Evolutionary conservation across 2,329 filamentous ascomycete genomes (phyloP).

Genomic region (Colletotrichum chrysophilum): DNA sequence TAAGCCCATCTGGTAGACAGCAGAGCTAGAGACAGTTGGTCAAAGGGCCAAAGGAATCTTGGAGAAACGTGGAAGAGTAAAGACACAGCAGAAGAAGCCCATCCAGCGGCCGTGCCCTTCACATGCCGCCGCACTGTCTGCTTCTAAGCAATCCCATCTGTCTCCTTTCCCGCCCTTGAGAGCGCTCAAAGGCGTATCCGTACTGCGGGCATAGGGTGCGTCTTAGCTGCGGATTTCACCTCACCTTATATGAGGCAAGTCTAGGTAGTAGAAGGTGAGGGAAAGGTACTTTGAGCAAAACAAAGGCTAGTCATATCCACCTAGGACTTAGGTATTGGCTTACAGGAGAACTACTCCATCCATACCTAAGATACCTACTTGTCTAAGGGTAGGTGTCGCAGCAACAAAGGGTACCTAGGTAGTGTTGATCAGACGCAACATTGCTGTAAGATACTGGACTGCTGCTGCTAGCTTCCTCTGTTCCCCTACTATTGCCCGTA

Average conservation of each 20-base stretch:
- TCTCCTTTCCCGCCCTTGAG: not conserved
- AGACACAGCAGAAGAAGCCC: not conserved
- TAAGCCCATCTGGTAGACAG: not conserved
- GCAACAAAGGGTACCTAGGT: not conserved
- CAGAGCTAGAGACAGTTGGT: not conserved
- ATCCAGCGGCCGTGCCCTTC: not conserved
- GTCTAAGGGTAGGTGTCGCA: not conserved
- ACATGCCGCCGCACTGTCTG: not conserved
- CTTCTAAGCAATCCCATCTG: not conserved
- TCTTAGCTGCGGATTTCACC: not conserved
- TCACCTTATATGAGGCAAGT: not conserved
- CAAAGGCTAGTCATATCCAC: not conserved
- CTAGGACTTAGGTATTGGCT: not conserved
- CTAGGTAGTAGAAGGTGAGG: not conserved
- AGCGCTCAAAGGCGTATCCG: not conserved
- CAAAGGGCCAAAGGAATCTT: not conserved
- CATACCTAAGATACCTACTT: not conserved
- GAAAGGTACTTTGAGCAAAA: not conserved
- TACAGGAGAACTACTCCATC: not conserved
- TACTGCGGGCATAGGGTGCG: not conserved
- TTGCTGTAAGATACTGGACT: not conserved
- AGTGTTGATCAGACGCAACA: not conserved
- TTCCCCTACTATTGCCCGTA: not conserved
- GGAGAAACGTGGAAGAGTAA: not conserved
- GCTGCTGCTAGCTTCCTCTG: not conserved